phyloP scores from a whole-genome alignment of 1,139 yeast genomes.

The Hanseniaspora sp. region DNA sequence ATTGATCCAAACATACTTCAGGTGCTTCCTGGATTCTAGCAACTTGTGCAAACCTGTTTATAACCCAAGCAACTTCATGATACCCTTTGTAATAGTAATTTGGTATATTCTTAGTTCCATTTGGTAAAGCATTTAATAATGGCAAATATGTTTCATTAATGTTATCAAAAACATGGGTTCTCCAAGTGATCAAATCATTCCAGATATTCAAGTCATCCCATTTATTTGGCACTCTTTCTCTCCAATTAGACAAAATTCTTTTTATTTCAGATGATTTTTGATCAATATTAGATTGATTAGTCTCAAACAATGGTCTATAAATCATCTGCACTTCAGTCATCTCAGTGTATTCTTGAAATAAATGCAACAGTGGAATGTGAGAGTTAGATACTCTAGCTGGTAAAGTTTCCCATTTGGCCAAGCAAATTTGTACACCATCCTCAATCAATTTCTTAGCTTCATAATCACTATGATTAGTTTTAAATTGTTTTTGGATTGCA shows the following conservation, averaged over 20 bases:
- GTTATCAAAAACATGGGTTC: slow-evolving; percentile 97
- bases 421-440: slow-evolving; percentile 87
- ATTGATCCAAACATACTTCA: slow-evolving; percentile 86
- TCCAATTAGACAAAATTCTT: slow-evolving; percentile 92
- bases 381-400: slow-evolving; percentile 74
- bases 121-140: slow-evolving; percentile 74
- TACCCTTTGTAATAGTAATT: slow-evolving; percentile 94
- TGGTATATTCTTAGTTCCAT: slow-evolving; percentile 61
- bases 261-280: slow-evolving; percentile 87
- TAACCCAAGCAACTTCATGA: slow-evolving; percentile 98
- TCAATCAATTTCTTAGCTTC: slow-evolving; percentile 82
- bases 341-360: slow-evolving; percentile 95
- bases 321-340: slow-evolving; percentile 96
- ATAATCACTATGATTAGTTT: slow-evolving; percentile 67
- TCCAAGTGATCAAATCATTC: slow-evolving; percentile 97
- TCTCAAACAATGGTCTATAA: slow-evolving; percentile 75
- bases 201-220: slow-evolving; percentile 98
- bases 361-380: slow-evolving; percentile 80
- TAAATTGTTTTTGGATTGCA: slow-evolving; percentile 86
- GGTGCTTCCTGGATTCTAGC: slow-evolving; percentile 96
- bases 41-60: slow-evolving; percentile 94
- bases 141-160: slow-evolving; percentile 92
- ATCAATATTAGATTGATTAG: slow-evolving; percentile 86
- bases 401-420: slow-evolving; percentile 86
- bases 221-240: slow-evolving; percentile 86